Evolutionary conservation across 2,329 filamentous ascomycete species (phyloP), one percentile per base, ranked within the genome.

Genomic region (Alternaria gaisen): DNA sequence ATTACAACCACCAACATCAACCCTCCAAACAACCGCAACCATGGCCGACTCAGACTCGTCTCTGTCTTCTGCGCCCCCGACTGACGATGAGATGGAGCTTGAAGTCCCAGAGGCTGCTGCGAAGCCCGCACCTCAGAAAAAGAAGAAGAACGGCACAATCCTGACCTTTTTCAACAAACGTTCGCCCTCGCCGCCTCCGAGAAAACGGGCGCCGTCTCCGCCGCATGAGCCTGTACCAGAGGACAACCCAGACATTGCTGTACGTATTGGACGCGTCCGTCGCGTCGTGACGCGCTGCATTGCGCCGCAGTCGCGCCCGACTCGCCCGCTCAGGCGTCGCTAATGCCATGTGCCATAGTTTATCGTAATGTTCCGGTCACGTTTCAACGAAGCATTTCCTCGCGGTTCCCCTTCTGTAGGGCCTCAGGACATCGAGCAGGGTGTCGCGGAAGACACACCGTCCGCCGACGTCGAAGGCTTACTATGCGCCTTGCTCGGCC

Each of bases 331-430:
- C 59, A 58, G 69, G 30, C 51, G 53, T 44, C 41, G 71, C 75
- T 79, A 72, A 79, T 64, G 57, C 68, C 74, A 70, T 70, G 69
- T 62, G 30, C 43, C 51, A 52, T 58, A 97, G 93, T 97, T 99
- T 81, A 92, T 99, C 80, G 93, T 98, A 69, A 97, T 97, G 92
- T 99, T 98, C 81, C 89, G 94, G 79, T 91, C 91, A 80, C 92
- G 95, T 75, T 98, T 99, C 80, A 89, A 87, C 80, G 93, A 97
- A 62, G 91, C 88, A 62, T 95, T 99, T 69, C 91, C 94, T 48
- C 91, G 93, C 79, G 95, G 93, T 32, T 85, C 97, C 36, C 86
- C 92, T 67, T 92, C 97, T 77, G 93, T 97, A 69, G 95, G 95
- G 22, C 95, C 95, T 12, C 94, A 99, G 80, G 96, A 99, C 79